These are phyloP conservation scores for Cercospora zeina DNA, from an alignment of 2,329 filamentous ascomycete genomes.

Conservation along the genomic window DNA sequence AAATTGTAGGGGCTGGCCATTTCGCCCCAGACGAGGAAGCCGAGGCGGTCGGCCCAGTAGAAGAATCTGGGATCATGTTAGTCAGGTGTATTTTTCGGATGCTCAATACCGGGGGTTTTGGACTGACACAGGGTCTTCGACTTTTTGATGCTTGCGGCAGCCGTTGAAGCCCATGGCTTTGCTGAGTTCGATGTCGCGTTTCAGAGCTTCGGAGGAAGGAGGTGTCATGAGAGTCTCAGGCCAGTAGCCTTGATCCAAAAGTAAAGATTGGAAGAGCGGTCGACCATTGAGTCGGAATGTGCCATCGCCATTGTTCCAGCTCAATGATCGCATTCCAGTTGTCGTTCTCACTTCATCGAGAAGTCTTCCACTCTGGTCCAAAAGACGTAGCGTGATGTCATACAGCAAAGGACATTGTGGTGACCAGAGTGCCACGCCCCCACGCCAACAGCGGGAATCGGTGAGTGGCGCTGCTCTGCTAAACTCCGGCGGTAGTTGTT, in stretches of 20 bases:
- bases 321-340: slow-evolving; percentile 61
- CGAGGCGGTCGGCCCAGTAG: slow-evolving; percentile 62
- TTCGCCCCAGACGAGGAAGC: slow-evolving; percentile 65
- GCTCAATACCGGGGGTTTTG: too few species aligned
- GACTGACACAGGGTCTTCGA: slow-evolving; percentile 55
- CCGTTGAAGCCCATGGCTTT: slow-evolving; percentile 66
- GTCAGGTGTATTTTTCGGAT: background rate
- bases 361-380: slow-evolving; percentile 43
- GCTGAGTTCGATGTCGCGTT: slow-evolving; percentile 56
- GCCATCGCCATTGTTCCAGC: slow-evolving; percentile 60
- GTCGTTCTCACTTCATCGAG: slow-evolving; percentile 61
- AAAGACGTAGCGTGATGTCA: slow-evolving; percentile 56
- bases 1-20: slow-evolving; percentile 67
- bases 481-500: slow-evolving; percentile 45
- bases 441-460: slow-evolving; percentile 50
- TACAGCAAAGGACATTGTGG: slow-evolving; percentile 61
- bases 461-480: slow-evolving; percentile 41
- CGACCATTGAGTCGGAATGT: slow-evolving; percentile 61
- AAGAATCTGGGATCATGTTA: slow-evolving; percentile 45
- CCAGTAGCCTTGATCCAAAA: slow-evolving; percentile 66
- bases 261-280: slow-evolving; percentile 62
- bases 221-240: slow-evolving; percentile 62
- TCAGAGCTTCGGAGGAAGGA: slow-evolving; percentile 50
- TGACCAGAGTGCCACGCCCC: slow-evolving; percentile 63
- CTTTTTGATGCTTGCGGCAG: slow-evolving; percentile 65